Percentiles rank a stretch among this genome's conserved stretches.
These are phyloP conservation scores for Rutidosis leptorrhynchoides DNA, from an alignment of 129 eudicot genomes.

Conservation along the genomic window DNA sequence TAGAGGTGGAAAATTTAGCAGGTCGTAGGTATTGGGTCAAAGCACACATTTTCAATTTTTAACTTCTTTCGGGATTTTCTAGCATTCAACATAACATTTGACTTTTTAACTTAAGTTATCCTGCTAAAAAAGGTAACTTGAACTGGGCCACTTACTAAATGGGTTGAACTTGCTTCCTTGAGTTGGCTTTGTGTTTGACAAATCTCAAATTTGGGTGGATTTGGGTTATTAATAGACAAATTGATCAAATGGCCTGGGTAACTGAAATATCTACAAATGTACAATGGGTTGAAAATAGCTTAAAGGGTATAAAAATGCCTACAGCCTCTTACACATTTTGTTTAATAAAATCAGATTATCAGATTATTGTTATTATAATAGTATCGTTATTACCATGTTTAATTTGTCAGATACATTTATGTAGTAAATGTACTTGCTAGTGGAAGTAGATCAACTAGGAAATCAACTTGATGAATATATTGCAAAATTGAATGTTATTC, in stretches of 20 bases:
- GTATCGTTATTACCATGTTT: background rate
- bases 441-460: slow-evolving; percentile 59
- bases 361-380: background rate
- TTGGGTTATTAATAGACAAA: background rate
- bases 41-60: too few species aligned
- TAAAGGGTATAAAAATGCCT: background rate
- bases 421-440: slow-evolving; percentile 69
- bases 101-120: too few species aligned
- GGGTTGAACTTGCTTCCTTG: too few species aligned
- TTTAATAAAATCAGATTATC: background rate
- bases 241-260: background rate
- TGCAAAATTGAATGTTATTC: slow-evolving; percentile 47
- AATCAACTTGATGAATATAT: slow-evolving; percentile 64
- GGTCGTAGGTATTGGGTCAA: background rate
- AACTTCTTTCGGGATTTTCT: too few species aligned
- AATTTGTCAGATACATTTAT: background rate
- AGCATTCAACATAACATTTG: too few species aligned
- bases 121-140: too few species aligned
- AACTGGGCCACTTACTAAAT: too few species aligned
- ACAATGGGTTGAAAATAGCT: background rate
- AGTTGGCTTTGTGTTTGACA: background rate
- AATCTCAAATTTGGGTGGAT: background rate
- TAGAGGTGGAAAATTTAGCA: background rate
- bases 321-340: background rate
- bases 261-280: slow-evolving; percentile 1